Percentiles rank a stretch among this genome's conserved stretches.
These are phyloP conservation scores for Penicillium sp. DNA, from an alignment of 2,329 filamentous ascomycete species.

Conservation along the genomic window DNA sequence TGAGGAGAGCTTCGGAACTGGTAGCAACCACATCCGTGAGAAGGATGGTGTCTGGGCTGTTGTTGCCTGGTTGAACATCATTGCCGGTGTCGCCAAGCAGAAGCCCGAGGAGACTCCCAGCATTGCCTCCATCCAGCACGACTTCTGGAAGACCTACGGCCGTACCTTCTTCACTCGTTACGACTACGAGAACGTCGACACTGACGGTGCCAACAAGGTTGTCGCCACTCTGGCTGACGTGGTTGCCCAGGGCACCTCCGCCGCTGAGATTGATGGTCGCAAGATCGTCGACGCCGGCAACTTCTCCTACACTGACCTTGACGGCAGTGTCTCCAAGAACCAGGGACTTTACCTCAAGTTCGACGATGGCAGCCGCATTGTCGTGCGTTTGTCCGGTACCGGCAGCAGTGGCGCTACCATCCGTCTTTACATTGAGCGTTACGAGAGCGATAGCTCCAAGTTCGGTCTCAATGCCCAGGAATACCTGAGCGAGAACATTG, in stretches of 20 bases:
- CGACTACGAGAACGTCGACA: constrained; percentile 95
- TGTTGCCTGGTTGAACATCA: constrained; percentile 97
- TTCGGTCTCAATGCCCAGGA: constrained; percentile 85
- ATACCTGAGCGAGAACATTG: constrained; percentile 87
- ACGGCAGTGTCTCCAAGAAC: constrained; percentile 91
- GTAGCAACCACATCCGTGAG: constrained; percentile 97
- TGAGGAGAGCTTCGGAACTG: constrained; percentile 97
- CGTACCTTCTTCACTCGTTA: constrained; percentile 99
- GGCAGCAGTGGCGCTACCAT: constrained; percentile 95
- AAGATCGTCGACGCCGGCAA: constrained; percentile 89
- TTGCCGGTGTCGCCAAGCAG: constrained; percentile 85
- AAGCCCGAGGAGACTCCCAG: constrained; percentile 78
- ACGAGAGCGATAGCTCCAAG: constrained; percentile 76
- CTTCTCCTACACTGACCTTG: constrained; percentile 98
- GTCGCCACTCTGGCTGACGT: constrained; percentile 77
- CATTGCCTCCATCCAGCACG: constrained; percentile 93
- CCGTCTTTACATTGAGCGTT: constrained; percentile 94
- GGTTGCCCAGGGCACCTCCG: constrained; percentile 72
- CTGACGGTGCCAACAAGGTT: constrained; percentile 86
- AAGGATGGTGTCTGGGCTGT: constrained; percentile 99
- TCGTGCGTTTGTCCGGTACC: constrained; percentile 91
- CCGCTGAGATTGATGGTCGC: constrained; percentile 77
- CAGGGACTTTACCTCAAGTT: constrained; percentile 95
- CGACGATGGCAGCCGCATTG: constrained; percentile 89
- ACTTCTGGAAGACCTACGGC: constrained; percentile 96